These are phyloP conservation scores for Heterobasidion occidentale DNA, from an alignment of 1,284 basidiomycete species.

Conservation along the genomic window DNA sequence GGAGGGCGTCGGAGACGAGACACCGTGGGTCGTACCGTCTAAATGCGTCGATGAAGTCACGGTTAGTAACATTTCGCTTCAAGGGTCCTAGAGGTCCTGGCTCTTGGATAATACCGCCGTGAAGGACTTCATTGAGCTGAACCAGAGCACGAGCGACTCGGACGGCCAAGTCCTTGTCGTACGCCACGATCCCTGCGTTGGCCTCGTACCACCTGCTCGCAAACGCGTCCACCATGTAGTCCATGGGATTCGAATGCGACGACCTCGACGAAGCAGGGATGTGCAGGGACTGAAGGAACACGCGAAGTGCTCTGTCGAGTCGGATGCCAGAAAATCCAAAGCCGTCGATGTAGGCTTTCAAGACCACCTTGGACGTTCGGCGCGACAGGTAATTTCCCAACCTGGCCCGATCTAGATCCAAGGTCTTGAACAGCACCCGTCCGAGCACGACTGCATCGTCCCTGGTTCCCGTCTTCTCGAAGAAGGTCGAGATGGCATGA, in stretches of 20 bases:
- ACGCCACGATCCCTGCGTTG: conserved; percentile 74
- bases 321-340: conserved; percentile 81
- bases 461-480: conserved; percentile 45
- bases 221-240: conserved; percentile 78
- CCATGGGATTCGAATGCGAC: conserved; percentile 40
- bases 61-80: conserved; percentile 55
- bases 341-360: conserved; percentile 80
- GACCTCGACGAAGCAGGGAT: conserved; percentile 45
- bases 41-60: conserved; percentile 79
- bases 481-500: conserved; percentile 57
- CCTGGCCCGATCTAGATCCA: conserved; percentile 78
- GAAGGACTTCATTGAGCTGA: conserved; percentile 78
- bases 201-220: conserved; percentile 84
- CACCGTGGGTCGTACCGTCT: conserved; percentile 62
- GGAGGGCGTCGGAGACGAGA: conserved; percentile 63
- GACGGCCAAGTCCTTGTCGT: conserved; percentile 70
- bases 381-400: conserved; percentile 79
- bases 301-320: conserved; percentile 84
- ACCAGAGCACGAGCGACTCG: conserved; percentile 81
- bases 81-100: conserved; percentile 56
- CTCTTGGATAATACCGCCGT: conserved; percentile 54
- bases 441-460: conserved; percentile 66
- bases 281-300: conserved; percentile 80
- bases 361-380: conserved; percentile 61
- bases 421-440: conserved; percentile 76